These are phyloP conservation scores for Spathaspora hagerdaliae DNA, from an alignment of 805 yeast genomes.

Conservation along the genomic window DNA sequence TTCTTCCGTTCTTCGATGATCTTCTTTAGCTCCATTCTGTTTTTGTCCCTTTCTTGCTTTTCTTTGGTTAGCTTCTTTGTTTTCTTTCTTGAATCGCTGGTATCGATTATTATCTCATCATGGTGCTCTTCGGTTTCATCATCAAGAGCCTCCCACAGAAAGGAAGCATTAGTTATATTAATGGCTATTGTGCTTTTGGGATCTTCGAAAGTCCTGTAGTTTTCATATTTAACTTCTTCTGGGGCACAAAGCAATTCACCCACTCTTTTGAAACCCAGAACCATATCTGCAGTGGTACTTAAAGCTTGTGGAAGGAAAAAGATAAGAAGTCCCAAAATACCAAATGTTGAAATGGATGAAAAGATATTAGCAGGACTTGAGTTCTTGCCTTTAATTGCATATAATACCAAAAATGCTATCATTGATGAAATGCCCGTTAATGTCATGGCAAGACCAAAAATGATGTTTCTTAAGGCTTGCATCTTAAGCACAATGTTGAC, in stretches of 20 bases:
- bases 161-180: background rate
- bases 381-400: constrained; percentile 20
- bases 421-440: constrained; percentile 67
- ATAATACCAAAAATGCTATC: constrained; percentile 38
- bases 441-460: constrained; percentile 62
- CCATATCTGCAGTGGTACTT: constrained; percentile 61
- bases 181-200: constrained; percentile 4
- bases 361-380: constrained; percentile 54
- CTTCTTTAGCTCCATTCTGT: no score
- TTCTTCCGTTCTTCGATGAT: no score
- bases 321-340: constrained; percentile 54
- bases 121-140: constrained; percentile 1
- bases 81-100: no score
- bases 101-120: no score
- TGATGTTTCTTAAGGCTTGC: constrained; percentile 55
- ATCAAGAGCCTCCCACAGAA: constrained; percentile 5
- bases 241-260: constrained; percentile 45
- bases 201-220: constrained; percentile 1
- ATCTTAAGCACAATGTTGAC: constrained; percentile 53
- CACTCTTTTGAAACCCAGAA: constrained; percentile 54
- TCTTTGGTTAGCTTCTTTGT: no score
- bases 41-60: no score
- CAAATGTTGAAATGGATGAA: constrained; percentile 63
- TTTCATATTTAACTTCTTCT: constrained; percentile 24
- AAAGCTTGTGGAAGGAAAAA: constrained; percentile 63